Evolutionary conservation across 352 stramenopile species (phyloP).

Genomic region (Phytophthora podocarpi): DNA sequence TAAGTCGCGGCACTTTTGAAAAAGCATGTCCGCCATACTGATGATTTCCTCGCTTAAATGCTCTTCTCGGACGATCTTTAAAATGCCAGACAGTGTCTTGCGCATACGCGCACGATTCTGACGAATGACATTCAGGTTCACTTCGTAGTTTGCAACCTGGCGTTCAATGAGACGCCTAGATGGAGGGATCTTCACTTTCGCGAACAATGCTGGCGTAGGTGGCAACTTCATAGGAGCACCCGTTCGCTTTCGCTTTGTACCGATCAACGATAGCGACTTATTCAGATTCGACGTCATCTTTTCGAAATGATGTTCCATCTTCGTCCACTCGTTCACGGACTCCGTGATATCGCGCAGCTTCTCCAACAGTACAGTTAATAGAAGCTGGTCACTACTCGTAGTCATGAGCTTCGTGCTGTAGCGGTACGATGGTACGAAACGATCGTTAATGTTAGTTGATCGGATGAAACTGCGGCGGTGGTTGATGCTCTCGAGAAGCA

Average conservation of each 20-base stretch:
- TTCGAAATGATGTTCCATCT: slow-evolving; percentile 75
- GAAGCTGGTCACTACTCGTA: slow-evolving; percentile 68
- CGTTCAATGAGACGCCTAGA: slow-evolving; percentile 71
- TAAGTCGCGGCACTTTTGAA: slow-evolving; percentile 56
- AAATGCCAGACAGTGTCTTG: slow-evolving; percentile 52
- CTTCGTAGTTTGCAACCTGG: slow-evolving; percentile 72
- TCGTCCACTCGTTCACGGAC: slow-evolving; percentile 75
- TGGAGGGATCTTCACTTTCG: slow-evolving; percentile 63
- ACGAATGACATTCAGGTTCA: slow-evolving; percentile 59
- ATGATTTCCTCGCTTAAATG: slow-evolving; percentile 62
- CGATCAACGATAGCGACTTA: slow-evolving; percentile 54
- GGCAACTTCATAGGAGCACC: slow-evolving; percentile 29
- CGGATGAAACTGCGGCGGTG: slow-evolving; percentile 72
- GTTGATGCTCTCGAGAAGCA: slow-evolving; percentile 68
- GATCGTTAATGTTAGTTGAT: slow-evolving; percentile 61
- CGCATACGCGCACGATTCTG: slow-evolving; percentile 51
- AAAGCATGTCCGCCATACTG: slow-evolving; percentile 55
- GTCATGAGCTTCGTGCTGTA: slow-evolving; percentile 72
- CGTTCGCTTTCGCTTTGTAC: slow-evolving; percentile 46
- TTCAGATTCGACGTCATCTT: slow-evolving; percentile 61
- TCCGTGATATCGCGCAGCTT: slow-evolving; percentile 63
- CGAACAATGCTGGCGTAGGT: slow-evolving; percentile 51
- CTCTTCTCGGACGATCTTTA: slow-evolving; percentile 70
- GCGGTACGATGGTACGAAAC: slow-evolving; percentile 74
- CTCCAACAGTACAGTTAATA: slow-evolving; percentile 75